phyloP scores from a whole-genome alignment of 2,329 filamentous ascomycete species.

The Botrytis sinoallii region DNA sequence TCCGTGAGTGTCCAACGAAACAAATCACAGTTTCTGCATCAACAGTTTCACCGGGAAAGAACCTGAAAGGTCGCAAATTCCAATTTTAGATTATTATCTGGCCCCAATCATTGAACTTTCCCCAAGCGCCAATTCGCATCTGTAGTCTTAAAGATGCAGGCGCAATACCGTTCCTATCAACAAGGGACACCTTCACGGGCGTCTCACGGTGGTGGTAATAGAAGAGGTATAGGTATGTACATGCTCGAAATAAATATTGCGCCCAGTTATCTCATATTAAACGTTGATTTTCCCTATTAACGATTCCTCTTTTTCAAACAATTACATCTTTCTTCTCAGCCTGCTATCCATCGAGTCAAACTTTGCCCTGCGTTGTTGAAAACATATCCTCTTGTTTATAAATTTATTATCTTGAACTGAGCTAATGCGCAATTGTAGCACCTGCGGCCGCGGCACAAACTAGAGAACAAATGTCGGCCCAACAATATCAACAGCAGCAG shows the following conservation, averaged over 20 bases:
- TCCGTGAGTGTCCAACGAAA: not conserved
- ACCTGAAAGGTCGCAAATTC: not conserved
- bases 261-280: slow-evolving; percentile 23
- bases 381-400: not conserved
- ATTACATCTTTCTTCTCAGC: not conserved
- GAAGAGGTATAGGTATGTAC: slow-evolving; percentile 40
- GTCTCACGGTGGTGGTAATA: slow-evolving; percentile 32
- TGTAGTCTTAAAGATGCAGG: slow-evolving; percentile 15
- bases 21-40: not conserved
- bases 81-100: slow-evolving; percentile 1
- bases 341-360: not conserved
- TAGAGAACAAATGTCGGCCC: slow-evolving; percentile 12
- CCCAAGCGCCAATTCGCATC: not conserved
- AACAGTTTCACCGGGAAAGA: not conserved
- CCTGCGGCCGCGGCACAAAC: slow-evolving; percentile 44
- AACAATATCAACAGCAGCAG: slow-evolving; percentile 14
- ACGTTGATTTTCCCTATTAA: slow-evolving; percentile 37
- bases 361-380: not conserved
- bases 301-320: not conserved
- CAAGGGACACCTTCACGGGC: slow-evolving; percentile 31
- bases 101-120: not conserved
- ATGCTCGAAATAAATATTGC: slow-evolving; percentile 20
- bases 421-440: slow-evolving; percentile 20
- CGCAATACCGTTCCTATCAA: slow-evolving; percentile 20
- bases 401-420: not conserved